Base-by-base conservation (phyloP, 2,329 filamentous ascomycete species). In the Balansia obtecta region DNA sequence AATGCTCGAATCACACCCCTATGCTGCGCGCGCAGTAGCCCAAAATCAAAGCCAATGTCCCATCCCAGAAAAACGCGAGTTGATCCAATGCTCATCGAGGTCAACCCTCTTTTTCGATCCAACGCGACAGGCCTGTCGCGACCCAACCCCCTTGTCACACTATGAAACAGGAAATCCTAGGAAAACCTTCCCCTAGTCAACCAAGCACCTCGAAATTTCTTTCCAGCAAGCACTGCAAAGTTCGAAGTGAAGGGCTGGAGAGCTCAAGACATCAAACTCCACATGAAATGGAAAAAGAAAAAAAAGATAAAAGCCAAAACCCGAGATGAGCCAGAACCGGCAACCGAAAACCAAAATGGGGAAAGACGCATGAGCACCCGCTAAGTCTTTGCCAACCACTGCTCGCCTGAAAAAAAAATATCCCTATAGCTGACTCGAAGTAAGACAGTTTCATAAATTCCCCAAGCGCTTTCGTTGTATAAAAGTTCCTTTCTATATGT, bases 401-500 rank as follows among this genome's bases (percentile, higher is more conserved):
- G 51, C 60, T 60, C 58, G 55, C 58, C 59, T 56, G 59, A 61
- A 55, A 57, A 50, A 46, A 47, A 13, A 13, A 56, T n/a, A 58
- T 60, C 60, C 58, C 61, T 62, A 60, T 63, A 62, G 61, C 59
- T 60, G 60, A 65, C 62, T 48, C 57, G 64, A 62, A 65, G 67
- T 67, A 71, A 63, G 61, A 64, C 61, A 52, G 45, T 60, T 60
- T 53, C 52, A 52, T 20, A 4, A 33, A 33, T 47, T 56, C 56
- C 60, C 41, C 45, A 15, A 30, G 2, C 39, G 49, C 63, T 55
- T 58, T 62, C 61, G 54, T 59, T 58, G 58, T 61, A 62, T 34
- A 27, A 60, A 57, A 59, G 63, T 59, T 57, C 60, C 59, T 57
- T 61, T 56, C 73, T 76, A 77, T 75, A 74, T 72, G 58, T 55